Percentiles rank a stretch among this genome's conserved stretches.
Evolutionary conservation across 371 early-diverging fungal genomes (phyloP).

Genomic region (Thermomucor indicae-seudaticae): DNA sequence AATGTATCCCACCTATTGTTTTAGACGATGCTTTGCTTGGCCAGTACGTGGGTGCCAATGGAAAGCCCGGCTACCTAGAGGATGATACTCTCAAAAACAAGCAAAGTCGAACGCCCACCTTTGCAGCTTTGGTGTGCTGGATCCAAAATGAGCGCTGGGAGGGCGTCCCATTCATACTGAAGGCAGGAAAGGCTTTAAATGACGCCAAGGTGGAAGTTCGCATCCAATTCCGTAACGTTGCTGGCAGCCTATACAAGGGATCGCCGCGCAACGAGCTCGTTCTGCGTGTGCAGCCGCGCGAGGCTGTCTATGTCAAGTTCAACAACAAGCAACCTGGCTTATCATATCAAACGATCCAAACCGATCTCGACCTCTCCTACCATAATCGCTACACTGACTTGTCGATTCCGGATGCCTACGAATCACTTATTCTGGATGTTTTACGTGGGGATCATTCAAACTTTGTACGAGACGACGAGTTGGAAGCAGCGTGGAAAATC

Average conservation of each 20-base stretch:
- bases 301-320: slow-evolving; percentile 94
- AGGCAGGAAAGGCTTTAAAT: slow-evolving; percentile 89
- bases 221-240: slow-evolving; percentile 86
- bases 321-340: slow-evolving; percentile 90
- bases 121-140: slow-evolving; percentile 76
- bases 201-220: slow-evolving; percentile 86
- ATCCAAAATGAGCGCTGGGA: slow-evolving; percentile 90
- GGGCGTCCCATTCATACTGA: slow-evolving; percentile 88
- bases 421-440: slow-evolving; percentile 86
- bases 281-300: slow-evolving; percentile 90
- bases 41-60: slow-evolving; percentile 77
- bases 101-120: slow-evolving; percentile 78
- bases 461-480: slow-evolving; percentile 94
- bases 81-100: slow-evolving; percentile 72
- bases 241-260: slow-evolving; percentile 69
- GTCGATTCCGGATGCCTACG: slow-evolving; percentile 95
- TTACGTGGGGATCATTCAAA: slow-evolving; percentile 90
- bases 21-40: slow-evolving; percentile 81
- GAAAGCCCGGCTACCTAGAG: slow-evolving; percentile 85
- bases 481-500: slow-evolving; percentile 95
- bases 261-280: slow-evolving; percentile 91
- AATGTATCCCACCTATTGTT: slow-evolving; percentile 74
- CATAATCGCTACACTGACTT: slow-evolving; percentile 73
- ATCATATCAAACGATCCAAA: slow-evolving; percentile 64
- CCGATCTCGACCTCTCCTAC: slow-evolving; percentile 92